Conservation (phyloP, 495 filamentous ascomycete species). For the Penicillium manginii region DNA sequence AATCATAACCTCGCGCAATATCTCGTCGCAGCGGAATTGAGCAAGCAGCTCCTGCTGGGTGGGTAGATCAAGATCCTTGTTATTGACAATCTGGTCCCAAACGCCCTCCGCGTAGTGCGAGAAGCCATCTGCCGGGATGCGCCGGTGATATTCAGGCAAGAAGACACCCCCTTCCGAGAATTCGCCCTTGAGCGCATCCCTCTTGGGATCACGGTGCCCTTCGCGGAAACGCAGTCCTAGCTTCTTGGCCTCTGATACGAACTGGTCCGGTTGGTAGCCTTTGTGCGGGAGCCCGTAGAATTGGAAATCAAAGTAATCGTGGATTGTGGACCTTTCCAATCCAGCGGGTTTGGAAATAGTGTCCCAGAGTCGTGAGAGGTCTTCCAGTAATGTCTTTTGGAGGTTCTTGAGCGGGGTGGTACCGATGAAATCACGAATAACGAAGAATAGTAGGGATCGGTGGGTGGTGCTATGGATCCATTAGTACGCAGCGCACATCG, state of each 20-base stretch:
- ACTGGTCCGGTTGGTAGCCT: conserved; percentile 92
- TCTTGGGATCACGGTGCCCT: conserved; percentile 68
- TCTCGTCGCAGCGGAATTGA: conserved; percentile 98
- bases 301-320: conserved; percentile 98
- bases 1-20: conserved; percentile 80
- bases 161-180: conserved; percentile 83
- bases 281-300: conserved; percentile 97
- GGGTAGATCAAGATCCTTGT: conserved; percentile 95
- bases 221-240: conserved; percentile 81
- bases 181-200: conserved; percentile 56
- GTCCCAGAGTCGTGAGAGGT: conserved; percentile 88
- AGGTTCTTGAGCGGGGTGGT: conserved; percentile 87
- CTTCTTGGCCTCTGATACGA: conserved; percentile 76
- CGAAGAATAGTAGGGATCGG: conserved; percentile 94
- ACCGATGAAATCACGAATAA: conserved; percentile 95
- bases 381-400: conserved; percentile 85
- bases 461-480: conserved; percentile 69
- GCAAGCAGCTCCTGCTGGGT: conserved; percentile 96
- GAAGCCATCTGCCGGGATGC: conserved; percentile 95
- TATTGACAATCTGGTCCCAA: conserved; percentile 98
- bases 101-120: conserved; percentile 89
- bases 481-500: conserved; percentile 23
- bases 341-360: conserved; percentile 88
- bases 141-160: conserved; percentile 89
- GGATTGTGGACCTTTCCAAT: conserved; percentile 84